Conservation (phyloP, 345 rosid genomes). For the Kandelia obovata region DNA sequence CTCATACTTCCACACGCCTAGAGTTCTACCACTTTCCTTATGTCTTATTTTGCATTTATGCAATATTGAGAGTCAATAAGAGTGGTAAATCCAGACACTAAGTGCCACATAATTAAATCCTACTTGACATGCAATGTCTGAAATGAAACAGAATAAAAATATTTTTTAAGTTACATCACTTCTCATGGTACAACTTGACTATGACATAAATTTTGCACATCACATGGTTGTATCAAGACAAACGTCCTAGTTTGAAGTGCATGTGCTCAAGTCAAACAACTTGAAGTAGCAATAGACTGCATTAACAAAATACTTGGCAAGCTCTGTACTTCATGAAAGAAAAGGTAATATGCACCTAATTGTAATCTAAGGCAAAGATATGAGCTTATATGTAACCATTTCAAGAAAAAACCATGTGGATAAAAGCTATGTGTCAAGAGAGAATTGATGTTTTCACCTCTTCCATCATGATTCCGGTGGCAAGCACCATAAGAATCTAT, state of each 20-base stretch:
- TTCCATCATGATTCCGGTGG: conserved; percentile 76
- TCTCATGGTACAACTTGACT: too few relatives aligned
- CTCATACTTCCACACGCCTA: too few relatives aligned
- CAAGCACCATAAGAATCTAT: conserved; percentile 94
- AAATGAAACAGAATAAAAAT: too few relatives aligned
- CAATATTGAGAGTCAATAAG: too few relatives aligned
- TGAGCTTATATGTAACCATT: not conserved
- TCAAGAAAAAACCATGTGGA: not conserved
- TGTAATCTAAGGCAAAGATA: not conserved
- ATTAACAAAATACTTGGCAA: conserved; percentile 2
- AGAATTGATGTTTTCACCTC: conserved; percentile 37
- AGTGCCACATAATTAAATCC: too few relatives aligned
- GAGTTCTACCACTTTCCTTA: too few relatives aligned
- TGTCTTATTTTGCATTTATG: too few relatives aligned
- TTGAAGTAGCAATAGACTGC: not conserved
- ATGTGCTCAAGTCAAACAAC: not conserved
- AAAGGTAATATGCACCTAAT: not conserved
- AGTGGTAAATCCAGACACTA: too few relatives aligned
- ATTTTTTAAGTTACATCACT: too few relatives aligned
- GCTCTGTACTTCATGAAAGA: not conserved
- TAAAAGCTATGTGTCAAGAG: not conserved
- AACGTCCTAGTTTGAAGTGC: not conserved
- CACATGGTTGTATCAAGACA: not conserved
- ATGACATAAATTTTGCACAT: too few relatives aligned
- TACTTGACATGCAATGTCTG: too few relatives aligned